Conservation (phyloP, 2,329 filamentous ascomycete species). For the Dactylellina sp. region DNA sequence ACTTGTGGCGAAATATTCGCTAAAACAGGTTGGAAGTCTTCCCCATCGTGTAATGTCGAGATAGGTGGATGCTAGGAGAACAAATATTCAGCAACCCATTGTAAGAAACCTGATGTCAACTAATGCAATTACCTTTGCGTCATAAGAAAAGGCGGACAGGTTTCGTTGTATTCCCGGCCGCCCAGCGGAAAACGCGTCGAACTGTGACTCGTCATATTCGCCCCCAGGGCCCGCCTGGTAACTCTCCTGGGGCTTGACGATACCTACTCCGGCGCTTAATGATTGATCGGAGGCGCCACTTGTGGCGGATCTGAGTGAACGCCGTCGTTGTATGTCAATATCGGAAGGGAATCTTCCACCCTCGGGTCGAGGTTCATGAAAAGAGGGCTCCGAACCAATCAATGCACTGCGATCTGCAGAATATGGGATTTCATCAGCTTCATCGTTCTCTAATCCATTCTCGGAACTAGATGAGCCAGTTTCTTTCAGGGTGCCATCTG, state of each 20-base stretch:
- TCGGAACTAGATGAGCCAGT: conserved; percentile 57
- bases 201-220: conserved; percentile 53
- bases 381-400: conserved; percentile 60
- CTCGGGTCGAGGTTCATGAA: conserved; percentile 64
- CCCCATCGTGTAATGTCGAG: conserved; percentile 57
- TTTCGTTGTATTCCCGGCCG: conserved; percentile 58
- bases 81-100: not conserved
- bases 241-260: conserved; percentile 66
- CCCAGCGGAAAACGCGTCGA: conserved; percentile 58
- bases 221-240: conserved; percentile 44
- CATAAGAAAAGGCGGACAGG: conserved; percentile 61
- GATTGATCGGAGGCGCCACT: conserved; percentile 67
- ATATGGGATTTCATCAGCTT: conserved; percentile 75
- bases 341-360: conserved; percentile 98
- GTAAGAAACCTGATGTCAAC: not conserved
- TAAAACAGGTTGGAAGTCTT: conserved; percentile 59
- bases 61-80: conserved; percentile 54
- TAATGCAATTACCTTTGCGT: conserved; percentile 57
- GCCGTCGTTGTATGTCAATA: conserved; percentile 82
- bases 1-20: conserved; percentile 58
- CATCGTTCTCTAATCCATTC: conserved; percentile 65
- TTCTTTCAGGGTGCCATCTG: conserved; percentile 68
- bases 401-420: conserved; percentile 70
- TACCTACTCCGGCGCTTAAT: conserved; percentile 71
- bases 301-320: conserved; percentile 63